Base-by-base conservation (phyloP, 352 stramenopile species). In the Stephanocyclus meneghinianus region DNA sequence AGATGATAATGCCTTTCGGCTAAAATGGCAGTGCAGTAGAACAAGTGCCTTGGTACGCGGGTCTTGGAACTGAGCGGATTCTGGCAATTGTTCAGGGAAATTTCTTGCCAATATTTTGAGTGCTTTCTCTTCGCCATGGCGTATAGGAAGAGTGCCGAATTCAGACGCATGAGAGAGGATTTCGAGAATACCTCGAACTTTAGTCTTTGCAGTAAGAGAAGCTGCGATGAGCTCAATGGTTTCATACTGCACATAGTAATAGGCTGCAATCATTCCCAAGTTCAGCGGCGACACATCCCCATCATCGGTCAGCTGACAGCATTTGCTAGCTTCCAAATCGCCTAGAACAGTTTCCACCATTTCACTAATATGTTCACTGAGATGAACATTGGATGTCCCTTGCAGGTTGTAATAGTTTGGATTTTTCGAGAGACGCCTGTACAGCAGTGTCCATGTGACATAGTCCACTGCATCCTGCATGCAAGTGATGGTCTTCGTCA, bases 381-480 rank as follows among this genome's bases (percentile, higher is more conserved):
- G 80, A 75, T 99, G 90, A 42, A 90, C 83, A 81, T 95, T 91
- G 48, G 90, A 94, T 21, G 90, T 95, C 16, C 96, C 97, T 63
- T 96, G 92, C 55, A 99, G 86, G 72, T 98, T 97, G 92, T 99
- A 99, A 87, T 99, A 99, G 70, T 99, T 99, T 2, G 98, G 98
- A 88, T 99, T 99, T 86, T 99, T 98, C 63, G 96, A 94, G 37
- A 99, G 86, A 8, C 98, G 95, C 4, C 97, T 94, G 86, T 99
- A 99, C 89, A 99, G 96, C 64, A 99, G 98, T 1, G 97, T 99
- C 97, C 97, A 99, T 47, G 97, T 99, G 29, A 99, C 89, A 84
- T 99, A 99, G 78, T 99, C 97, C 44, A 99, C 96, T 0, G 96
- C 97, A 64, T 99, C 97, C 79, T 99, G 96, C 91, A 99, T 99